Evolutionary conservation across 768 basidiomycete genomes (phyloP).

Genomic region (Lactarius pseudohatsudake): DNA sequence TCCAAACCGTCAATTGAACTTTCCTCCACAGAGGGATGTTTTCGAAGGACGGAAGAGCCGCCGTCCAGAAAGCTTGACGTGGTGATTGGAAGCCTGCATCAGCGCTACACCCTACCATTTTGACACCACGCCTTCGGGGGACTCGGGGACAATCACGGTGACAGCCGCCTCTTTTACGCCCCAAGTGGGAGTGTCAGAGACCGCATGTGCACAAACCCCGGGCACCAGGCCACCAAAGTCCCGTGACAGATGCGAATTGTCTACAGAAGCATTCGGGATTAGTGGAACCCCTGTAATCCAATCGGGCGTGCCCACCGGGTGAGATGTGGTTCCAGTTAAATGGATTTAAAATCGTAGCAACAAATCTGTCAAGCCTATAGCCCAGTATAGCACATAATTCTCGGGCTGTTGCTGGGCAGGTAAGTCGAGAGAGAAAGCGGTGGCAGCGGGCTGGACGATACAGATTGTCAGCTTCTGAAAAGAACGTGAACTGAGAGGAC

Average conservation of each 20-base stretch:
- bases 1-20: background rate
- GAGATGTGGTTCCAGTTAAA: background rate
- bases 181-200: background rate
- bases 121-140: background rate
- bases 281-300: background rate
- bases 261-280: background rate
- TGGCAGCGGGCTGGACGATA: background rate
- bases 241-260: background rate
- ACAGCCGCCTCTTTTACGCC: background rate
- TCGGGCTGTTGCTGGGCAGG: background rate
- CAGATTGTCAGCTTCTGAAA: background rate
- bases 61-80: background rate
- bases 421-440: background rate
- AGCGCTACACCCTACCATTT: background rate
- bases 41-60: background rate
- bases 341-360: background rate
- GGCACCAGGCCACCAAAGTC: background rate
- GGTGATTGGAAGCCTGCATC: background rate
- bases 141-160: background rate
- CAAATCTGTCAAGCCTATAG: background rate
- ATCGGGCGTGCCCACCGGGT: background rate
- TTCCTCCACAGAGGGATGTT: background rate
- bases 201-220: background rate
- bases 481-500: background rate
- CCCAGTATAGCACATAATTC: background rate